A percentile compares a stretch with the other conserved stretches of the same genome.
Conservation (phyloP, 108 stramenopile species). For the Discostella stelligeroides region DNA sequence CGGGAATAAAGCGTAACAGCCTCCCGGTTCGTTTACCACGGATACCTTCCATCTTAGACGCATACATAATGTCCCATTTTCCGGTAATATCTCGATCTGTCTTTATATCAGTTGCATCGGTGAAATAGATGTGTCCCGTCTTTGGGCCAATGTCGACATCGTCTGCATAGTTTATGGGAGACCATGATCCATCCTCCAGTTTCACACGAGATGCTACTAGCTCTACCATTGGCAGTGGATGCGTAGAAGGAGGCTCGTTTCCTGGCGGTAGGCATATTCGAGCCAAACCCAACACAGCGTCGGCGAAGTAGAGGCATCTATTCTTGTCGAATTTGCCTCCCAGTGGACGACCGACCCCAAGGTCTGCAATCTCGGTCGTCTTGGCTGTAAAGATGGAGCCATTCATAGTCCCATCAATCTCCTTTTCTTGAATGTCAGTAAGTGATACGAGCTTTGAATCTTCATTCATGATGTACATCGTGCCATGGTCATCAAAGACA, state of each 20-base stretch:
- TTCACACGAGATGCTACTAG: conserved; percentile 57
- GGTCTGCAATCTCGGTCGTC: conserved; percentile 45
- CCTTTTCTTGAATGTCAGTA: conserved; percentile 36
- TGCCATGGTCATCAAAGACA: conserved; percentile 51
- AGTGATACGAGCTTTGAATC: conserved; percentile 53
- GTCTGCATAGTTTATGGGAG: conserved; percentile 60
- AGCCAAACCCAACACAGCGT: conserved; percentile 60
- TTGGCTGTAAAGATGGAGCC: conserved; percentile 44
- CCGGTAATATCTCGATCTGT: conserved; percentile 37
- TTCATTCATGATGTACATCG: conserved; percentile 62
- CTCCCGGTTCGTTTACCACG: conserved; percentile 60
- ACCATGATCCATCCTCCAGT: conserved; percentile 45
- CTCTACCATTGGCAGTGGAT: conserved; percentile 54
- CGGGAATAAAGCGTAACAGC: conserved; percentile 64
- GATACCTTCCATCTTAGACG: conserved; percentile 60
- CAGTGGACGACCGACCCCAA: conserved; percentile 64
- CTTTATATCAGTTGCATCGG: conserved; percentile 62
- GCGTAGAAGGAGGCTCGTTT: conserved; percentile 2
- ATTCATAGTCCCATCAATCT: conserved; percentile 1
- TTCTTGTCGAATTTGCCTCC: conserved; percentile 61
- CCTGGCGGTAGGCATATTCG: conserved; percentile 41
- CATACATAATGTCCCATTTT: conserved; percentile 65
- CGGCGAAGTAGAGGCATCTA: conserved; percentile 73
- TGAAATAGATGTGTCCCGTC: conserved; percentile 72
- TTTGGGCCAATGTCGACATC: conserved; percentile 66